Base-by-base conservation (phyloP, 495 filamentous ascomycete genomes). In the Podospora conica region DNA sequence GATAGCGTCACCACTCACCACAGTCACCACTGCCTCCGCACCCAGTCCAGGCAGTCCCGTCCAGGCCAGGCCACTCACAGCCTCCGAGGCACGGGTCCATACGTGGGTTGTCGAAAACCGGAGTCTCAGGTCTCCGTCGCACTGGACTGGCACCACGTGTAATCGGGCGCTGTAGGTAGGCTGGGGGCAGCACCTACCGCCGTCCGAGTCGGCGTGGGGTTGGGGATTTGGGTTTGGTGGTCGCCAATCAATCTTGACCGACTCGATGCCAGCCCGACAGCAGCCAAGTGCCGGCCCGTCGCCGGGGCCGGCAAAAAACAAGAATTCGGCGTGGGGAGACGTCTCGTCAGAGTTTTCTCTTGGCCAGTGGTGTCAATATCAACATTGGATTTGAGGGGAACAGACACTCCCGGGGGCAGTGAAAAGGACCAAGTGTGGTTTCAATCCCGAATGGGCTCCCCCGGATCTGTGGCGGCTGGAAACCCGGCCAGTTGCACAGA, bases 141-240 rank as follows among this genome's bases (percentile, higher is more conserved):
- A 60, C 73, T 29, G 70, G 67, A 76, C 74, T 76, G 74, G 74
- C 68, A 76, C 74, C 74, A 76, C 74, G 74, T 76, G 74, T 76
- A 73, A 70, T 75, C 68, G 71, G 70, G 73, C 70, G 70, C 67
- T 63, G 63, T 66, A 59, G 48, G 61, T 53, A 60, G 65, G 60
- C n/a, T n/a, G n/a, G n/a, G n/a, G n/a, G n/a, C n/a, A n/a, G n/a
- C 53, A 62, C 65, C 57, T 40, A 18, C 65, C 68, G 59, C 55
- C 5, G 63, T 40, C 33, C 33, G 33, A 40, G 63, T 67, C 53
- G 67, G 27, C 28, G 53, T 9, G 40, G 15, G 53, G 22, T 55
- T 63, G 61, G 53, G 55, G 48, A 54, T 48, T 15, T 24, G 67
- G 65, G 53, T 54, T 11, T 63, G 12, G 55, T 18, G 0, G 23